phyloP scores from a whole-genome alignment of 2,329 filamentous ascomycete species.

The Pseudopithomyces maydicus region DNA sequence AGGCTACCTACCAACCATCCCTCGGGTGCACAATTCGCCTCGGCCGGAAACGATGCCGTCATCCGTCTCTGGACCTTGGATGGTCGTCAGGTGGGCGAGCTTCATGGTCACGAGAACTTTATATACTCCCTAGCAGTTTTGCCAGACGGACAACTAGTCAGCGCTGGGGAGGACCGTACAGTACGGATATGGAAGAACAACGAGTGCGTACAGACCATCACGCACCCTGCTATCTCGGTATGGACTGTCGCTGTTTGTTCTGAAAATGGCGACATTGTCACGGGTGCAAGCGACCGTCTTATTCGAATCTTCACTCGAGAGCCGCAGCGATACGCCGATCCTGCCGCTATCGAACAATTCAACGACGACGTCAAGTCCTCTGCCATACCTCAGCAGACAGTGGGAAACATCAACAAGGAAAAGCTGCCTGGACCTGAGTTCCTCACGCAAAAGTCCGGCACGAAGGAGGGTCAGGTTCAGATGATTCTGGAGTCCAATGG shows the following conservation, averaged over 20 bases:
- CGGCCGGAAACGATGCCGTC: slow-evolving; percentile 88
- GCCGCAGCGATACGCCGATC: slow-evolving; percentile 70
- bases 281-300: slow-evolving; percentile 86
- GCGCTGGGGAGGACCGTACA: slow-evolving; percentile 92
- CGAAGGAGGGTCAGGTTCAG: slow-evolving; percentile 95
- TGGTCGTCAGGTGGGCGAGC: slow-evolving; percentile 74
- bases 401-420: slow-evolving; percentile 81
- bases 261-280: slow-evolving; percentile 89
- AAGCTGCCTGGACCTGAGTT: slow-evolving; percentile 89
- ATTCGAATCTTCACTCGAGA: slow-evolving; percentile 83
- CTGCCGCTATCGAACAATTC: slow-evolving; percentile 72
- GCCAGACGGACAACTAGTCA: slow-evolving; percentile 85
- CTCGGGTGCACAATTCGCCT: slow-evolving; percentile 89
- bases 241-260: slow-evolving; percentile 87
- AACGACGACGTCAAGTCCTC: slow-evolving; percentile 82
- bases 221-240: slow-evolving; percentile 93
- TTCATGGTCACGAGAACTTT: slow-evolving; percentile 91
- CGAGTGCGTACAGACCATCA: slow-evolving; percentile 92
- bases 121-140: slow-evolving; percentile 84
- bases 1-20: slow-evolving; percentile 75
- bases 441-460: slow-evolving; percentile 77
- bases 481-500: slow-evolving; percentile 86
- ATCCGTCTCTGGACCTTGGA: slow-evolving; percentile 86
- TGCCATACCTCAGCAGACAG: slow-evolving; percentile 85
- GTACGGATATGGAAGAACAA: slow-evolving; percentile 83